phyloP scores from a whole-genome alignment of 2,329 filamentous ascomycete genomes.

The Diaporthe citrichinensis region DNA sequence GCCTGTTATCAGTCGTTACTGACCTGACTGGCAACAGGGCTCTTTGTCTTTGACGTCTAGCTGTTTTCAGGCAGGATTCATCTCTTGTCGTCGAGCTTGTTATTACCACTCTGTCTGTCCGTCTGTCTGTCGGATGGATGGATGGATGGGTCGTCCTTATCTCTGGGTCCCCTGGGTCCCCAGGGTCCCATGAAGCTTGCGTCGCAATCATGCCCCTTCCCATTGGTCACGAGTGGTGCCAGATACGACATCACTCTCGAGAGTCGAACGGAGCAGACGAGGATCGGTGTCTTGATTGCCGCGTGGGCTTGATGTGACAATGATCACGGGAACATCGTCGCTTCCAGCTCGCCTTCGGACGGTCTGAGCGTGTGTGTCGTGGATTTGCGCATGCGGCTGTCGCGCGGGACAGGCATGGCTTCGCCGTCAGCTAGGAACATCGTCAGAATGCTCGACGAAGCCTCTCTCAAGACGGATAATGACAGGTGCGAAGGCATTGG shows the following conservation, averaged over 20 bases:
- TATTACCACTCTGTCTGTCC: neutral
- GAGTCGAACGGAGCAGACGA: neutral
- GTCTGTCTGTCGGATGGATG: neutral
- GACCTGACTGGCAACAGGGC: neutral
- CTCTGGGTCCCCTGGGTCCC: neutral
- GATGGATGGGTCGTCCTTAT: constrained; percentile 16
- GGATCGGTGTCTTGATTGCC: neutral
- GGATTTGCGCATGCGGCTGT: neutral
- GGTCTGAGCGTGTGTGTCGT: neutral
- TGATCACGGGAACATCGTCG: neutral
- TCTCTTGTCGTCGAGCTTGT: neutral
- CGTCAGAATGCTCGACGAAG: neutral
- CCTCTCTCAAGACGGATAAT: neutral
- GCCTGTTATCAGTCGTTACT: neutral
- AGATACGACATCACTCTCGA: neutral
- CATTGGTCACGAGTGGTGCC: neutral
- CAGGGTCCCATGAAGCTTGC: neutral
- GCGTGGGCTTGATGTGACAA: neutral
- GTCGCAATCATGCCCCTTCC: neutral
- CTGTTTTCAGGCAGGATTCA: neutral
- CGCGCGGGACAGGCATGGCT: neutral
- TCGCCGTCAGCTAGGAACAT: neutral
- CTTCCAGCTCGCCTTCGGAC: neutral
- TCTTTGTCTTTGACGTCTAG: neutral
- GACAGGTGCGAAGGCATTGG: neutral